Evolutionary conservation across 1,139 yeast genomes (phyloP), one percentile per base, ranked within the genome.

Genomic region (Suhomyces ambrosiae): DNA sequence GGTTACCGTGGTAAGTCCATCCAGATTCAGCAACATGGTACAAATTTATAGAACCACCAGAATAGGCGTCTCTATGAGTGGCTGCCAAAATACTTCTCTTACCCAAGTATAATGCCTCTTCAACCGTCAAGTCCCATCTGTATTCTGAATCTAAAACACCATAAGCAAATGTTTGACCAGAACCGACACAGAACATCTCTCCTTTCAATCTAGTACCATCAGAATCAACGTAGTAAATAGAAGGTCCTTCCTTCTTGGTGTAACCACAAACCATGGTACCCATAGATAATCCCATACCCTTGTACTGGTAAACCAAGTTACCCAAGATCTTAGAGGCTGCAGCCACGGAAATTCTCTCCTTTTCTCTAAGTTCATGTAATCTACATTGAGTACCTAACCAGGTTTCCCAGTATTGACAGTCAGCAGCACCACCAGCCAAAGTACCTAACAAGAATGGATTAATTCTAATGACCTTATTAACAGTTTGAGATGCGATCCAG

Each of bases 351-450:
- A 92, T 92, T 54, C 98, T 78, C 63, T 89, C 94, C 67, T 90
- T 90, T 63, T 90, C 94, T 58, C 96, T 79, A 56, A 92, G 76
- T 63, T 92, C 98, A 62, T 90, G 96, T 53, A 92, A 71, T 57
- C 99, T 78, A 70, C 98, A 92, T 66, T 92, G 97, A 14, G 96
- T 74, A 49, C 98, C 98, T 47, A 92, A 76, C 97, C 97, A 92
- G 19, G 97, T 88, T 68, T 92, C 97, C 99, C 99, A 92, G 65
- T 76, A 94, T 65, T 94, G 98, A 74, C 99, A 92, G 68, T 92
- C 99, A 18, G 98, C 98, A 35, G 99, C 99, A 71, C 97, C 97
- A 67, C 99, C 99, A 24, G 99, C 99, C 97, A 92, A 83, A 22
- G 99, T 92, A 49, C 99, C 99, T 54, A 92, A 76, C 50, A 92